Evolutionary conservation across 2,329 filamentous ascomycete genomes (phyloP).

Genomic region (Botryotinia calthae): DNA sequence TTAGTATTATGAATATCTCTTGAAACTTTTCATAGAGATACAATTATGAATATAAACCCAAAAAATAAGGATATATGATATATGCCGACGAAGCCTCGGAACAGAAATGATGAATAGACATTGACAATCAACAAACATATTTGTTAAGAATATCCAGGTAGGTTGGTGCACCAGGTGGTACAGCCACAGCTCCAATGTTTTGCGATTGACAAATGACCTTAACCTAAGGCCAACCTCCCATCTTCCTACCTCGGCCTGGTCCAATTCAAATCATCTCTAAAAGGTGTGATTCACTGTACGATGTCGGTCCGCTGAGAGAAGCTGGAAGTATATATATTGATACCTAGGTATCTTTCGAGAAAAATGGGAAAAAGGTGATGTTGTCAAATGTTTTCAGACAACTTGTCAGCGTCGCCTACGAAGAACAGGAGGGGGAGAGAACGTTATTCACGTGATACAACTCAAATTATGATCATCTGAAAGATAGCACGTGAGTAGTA

Average conservation of each 20-base stretch:
- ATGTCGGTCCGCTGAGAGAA: background rate
- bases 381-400: background rate
- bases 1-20: background rate
- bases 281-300: background rate
- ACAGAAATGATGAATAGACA: background rate
- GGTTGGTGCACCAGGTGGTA: background rate
- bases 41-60: background rate
- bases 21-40: slow-evolving; percentile 7
- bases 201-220: background rate
- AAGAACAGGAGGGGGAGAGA: background rate
- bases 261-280: background rate
- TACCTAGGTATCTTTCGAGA: background rate
- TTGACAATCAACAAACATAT: background rate
- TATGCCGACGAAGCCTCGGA: background rate
- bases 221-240: background rate
- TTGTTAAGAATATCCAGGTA: background rate
- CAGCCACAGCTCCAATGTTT: background rate
- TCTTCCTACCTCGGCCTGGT: background rate
- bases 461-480: background rate
- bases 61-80: background rate
- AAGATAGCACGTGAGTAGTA: background rate
- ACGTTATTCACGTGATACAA: background rate
- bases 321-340: background rate
- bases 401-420: background rate
- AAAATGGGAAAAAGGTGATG: background rate